A percentile compares a stretch with the other conserved stretches of the same genome.
phyloP scores from a whole-genome alignment of 1,284 basidiomycete species.

The Schizopora paradoxa region DNA sequence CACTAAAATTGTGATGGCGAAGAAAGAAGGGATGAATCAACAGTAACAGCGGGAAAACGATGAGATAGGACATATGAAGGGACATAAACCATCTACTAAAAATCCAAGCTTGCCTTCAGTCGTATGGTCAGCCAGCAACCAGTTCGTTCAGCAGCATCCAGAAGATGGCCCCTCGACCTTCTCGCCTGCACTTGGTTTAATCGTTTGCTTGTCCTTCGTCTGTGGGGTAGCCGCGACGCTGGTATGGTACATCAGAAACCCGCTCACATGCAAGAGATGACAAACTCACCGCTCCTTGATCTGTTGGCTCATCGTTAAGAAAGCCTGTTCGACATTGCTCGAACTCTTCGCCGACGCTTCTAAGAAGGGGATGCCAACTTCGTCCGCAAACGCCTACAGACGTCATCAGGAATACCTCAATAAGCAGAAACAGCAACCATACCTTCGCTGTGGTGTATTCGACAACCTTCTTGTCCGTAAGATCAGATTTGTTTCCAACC shows the following conservation, averaged over 20 bases:
- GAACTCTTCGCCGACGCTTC: constrained; percentile 99
- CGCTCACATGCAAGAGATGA: background rate
- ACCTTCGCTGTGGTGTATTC: constrained; percentile 97
- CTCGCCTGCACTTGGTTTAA: constrained; percentile 47
- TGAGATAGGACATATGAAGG: background rate
- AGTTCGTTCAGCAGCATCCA: constrained; percentile 19
- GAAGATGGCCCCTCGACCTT: constrained; percentile 13
- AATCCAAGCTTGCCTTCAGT: no score
- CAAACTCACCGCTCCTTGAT: constrained; percentile 83
- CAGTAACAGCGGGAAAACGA: constrained; percentile 3
- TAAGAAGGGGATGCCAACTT: constrained; percentile 92
- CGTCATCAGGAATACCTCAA: constrained; percentile 10
- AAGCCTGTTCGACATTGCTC: constrained; percentile 98
- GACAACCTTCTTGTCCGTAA: constrained; percentile 98
- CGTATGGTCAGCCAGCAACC: no score
- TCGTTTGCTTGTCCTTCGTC: no score
- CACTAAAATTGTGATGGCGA: constrained; percentile 9
- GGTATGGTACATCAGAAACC: no score
- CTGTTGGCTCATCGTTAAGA: constrained; percentile 99
- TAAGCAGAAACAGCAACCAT: constrained; percentile 18
- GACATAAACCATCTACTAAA: no score
- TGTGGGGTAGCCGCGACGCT: no score
- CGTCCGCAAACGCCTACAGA: constrained; percentile 87
- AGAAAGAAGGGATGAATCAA: constrained; percentile 6
- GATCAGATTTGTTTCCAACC: constrained; percentile 97